Base-by-base conservation (phyloP, 129 eudicot species). In the Glebionis coronaria region DNA sequence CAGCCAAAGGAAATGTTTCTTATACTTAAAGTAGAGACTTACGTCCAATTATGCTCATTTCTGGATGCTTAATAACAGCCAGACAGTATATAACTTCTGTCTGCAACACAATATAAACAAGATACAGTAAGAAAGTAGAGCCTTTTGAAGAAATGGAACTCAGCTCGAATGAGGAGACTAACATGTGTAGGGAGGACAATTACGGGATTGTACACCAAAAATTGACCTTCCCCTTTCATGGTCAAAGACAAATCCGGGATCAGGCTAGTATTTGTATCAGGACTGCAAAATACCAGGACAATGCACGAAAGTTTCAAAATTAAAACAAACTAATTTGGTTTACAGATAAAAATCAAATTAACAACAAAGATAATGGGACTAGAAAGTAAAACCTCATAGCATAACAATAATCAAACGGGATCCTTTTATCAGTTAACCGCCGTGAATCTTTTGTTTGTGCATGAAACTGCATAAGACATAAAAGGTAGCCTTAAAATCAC, bases 21-120 rank as follows among this genome's bases (percentile, higher is more conserved):
- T 31, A 31, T 31, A 31, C 9, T 0, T 5, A 21, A 25, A 12
- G 44, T 40, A 15, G 72, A 59, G 58, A 80, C 97, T 84, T 85
- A 90, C 95, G 97, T 76, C 97, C 97, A 54, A 90, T 90, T 35
- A 90, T 90, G 79, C 72, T 90, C 44, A 87, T 79, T 46, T 84
- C 95, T 29, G 67, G 69, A 57, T 82, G 82, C 83, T 73, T 82
- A 76, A 87, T 77, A 62, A 90, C 73, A 29, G 91, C 95, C 67
- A 90, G 77, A 70, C 97, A 90, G 65, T 90, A 90, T 44, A 84
- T 63, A 52, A 73, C 69, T 76, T 85, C 85, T 0, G 79, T 73
- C 97, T 90, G 87, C 97, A 82, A 21, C 5, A 46, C 25, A 67
- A 51, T 49, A 44, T 58, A 67, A 49, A 13, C 69, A 21, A 76